phyloP scores from a whole-genome alignment of 1,284 basidiomycete genomes.

The Sanghuangporus sanghuang region DNA sequence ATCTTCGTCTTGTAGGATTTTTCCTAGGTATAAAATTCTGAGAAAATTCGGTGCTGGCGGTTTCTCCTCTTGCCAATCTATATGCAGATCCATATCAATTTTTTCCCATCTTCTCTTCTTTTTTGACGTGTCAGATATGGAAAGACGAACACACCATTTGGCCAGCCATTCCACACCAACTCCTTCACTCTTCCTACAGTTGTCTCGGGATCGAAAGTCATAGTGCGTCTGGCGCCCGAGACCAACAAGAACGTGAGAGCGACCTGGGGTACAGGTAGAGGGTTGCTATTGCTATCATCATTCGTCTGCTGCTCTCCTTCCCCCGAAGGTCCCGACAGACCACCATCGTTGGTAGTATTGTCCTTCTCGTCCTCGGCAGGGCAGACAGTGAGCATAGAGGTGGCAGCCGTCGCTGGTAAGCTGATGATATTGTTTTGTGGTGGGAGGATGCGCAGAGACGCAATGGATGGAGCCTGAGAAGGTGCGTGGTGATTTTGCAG shows the following conservation, averaged over 20 bases:
- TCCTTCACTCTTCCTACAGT: conserved; percentile 81
- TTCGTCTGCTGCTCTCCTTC: neutral
- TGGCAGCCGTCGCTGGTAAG: conserved; percentile 15
- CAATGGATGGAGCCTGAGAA: conserved; percentile 11
- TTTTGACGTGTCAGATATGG: neutral
- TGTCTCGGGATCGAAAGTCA: conserved; percentile 75
- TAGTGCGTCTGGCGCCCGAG: conserved; percentile 64
- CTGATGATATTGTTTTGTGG: neutral
- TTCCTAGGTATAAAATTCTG: conserved; percentile 76
- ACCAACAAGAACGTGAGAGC: conserved; percentile 74
- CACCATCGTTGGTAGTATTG: neutral
- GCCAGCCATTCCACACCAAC: conserved; percentile 82
- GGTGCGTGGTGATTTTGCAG: neutral
- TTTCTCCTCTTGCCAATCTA: conserved; percentile 70
- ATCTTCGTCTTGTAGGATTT: conserved; percentile 80
- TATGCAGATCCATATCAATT: too few relatives aligned
- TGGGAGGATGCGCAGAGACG: conserved; percentile 8
- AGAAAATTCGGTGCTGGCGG: conserved; percentile 78
- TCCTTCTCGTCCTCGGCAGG: conserved; percentile 14
- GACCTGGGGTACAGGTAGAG: conserved; percentile 46
- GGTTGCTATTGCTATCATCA: neutral
- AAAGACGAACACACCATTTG: conserved; percentile 48
- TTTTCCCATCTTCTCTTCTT: neutral
- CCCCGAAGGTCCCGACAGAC: neutral
- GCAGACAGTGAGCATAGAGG: conserved; percentile 17